Evolutionary conservation across 208 protist species (phyloP).

Genomic region (Leishmania major): DNA sequence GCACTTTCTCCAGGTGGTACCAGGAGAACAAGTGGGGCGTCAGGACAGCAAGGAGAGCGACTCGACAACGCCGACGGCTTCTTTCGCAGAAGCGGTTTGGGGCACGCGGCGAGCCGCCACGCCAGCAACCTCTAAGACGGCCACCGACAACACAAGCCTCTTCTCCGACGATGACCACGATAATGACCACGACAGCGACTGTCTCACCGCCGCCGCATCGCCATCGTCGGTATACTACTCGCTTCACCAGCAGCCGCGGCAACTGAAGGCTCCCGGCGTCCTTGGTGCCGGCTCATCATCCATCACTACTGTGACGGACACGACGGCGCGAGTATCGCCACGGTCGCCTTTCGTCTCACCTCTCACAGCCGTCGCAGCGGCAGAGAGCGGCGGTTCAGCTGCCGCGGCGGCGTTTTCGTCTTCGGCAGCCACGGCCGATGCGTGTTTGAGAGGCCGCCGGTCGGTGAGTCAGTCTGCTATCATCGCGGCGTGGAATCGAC

Average conservation of each 20-base stretch:
- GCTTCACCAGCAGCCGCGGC: conserved; percentile 2
- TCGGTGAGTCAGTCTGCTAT: conserved; percentile 23
- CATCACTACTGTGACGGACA: conserved; percentile 28
- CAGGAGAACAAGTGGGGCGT: background rate
- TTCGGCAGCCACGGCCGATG: background rate
- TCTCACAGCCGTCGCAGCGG: background rate
- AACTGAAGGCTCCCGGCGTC: background rate
- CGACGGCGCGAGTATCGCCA: conserved; percentile 22
- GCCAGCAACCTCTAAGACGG: background rate
- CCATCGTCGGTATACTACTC: background rate
- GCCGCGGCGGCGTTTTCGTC: background rate
- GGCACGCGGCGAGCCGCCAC: background rate
- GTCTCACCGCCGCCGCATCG: background rate
- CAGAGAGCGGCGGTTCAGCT: background rate
- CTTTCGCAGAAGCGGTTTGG: conserved; percentile 19
- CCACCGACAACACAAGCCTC: background rate
- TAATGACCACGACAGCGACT: background rate
- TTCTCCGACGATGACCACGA: background rate
- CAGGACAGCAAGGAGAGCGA: conserved; percentile 1
- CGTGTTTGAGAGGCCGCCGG: background rate
- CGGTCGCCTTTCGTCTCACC: background rate
- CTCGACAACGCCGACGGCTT: conserved; percentile 19
- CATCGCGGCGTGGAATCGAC: conserved; percentile 34
- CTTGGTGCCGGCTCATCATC: background rate
- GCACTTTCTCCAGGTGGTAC: background rate